Evolutionary conservation across 2,329 filamentous ascomycete genomes (phyloP).

Genomic region (Trichothecium roseum): DNA sequence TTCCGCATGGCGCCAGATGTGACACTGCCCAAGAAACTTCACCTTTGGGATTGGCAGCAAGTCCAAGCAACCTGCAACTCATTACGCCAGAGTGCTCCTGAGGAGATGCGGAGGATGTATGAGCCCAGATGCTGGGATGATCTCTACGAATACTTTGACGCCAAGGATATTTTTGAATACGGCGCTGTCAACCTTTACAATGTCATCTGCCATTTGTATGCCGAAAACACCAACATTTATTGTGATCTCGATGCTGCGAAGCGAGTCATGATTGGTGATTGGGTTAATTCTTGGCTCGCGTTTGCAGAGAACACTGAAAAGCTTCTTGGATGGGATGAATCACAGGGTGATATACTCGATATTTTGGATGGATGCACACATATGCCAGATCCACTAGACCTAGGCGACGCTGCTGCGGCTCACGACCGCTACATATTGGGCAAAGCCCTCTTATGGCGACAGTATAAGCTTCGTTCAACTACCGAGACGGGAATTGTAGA

Average conservation of each 20-base stretch:
- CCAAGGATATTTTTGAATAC: conserved; percentile 32
- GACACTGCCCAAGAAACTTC: conserved; percentile 14
- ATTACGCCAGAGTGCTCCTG: conserved; percentile 24
- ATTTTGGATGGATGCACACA: conserved; percentile 17
- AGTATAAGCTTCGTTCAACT: too few species aligned
- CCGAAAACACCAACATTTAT: conserved; percentile 23
- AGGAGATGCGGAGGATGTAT: conserved; percentile 21
- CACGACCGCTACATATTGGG: too few species aligned
- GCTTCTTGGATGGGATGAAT: conserved; percentile 18
- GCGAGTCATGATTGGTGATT: conserved; percentile 18
- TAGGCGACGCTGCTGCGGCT: too few species aligned
- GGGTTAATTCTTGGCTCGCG: conserved; percentile 25
- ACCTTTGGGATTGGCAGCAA: conserved; percentile 28
- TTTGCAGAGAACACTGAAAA: conserved; percentile 17
- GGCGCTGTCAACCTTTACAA: conserved; percentile 39
- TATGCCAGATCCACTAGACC: too few species aligned
- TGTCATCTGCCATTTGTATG: conserved; percentile 27
- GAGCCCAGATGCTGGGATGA: conserved; percentile 24
- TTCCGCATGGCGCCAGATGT: conserved; percentile 20
- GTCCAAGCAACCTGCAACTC: conserved; percentile 28
- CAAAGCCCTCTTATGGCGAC: too few species aligned
- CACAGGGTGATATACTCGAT: conserved; percentile 14
- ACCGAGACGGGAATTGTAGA: too few species aligned
- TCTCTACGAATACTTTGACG: conserved; percentile 38
- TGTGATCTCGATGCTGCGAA: neutral